Base-by-base conservation (phyloP, 352 stramenopile species). In the Globisporangium echinulatum region DNA sequence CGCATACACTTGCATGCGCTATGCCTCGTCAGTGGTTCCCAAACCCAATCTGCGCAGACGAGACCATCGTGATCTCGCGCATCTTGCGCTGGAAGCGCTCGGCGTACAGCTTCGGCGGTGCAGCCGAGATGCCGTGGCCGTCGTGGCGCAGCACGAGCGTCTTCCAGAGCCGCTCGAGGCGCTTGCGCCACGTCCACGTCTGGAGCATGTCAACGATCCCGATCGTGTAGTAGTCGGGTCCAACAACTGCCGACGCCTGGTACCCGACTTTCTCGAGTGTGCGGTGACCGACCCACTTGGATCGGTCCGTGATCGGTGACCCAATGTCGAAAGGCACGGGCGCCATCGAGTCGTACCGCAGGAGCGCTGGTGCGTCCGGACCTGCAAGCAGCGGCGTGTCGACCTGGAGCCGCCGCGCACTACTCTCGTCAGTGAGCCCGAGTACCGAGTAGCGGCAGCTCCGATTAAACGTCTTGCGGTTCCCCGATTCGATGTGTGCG, bases 131-230 rank as follows among this genome's bases (percentile, higher is more conserved):
- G 14, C 87, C 87, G 47, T 87, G 63, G 4, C 66, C 37, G 38
- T 94, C 84, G 38, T 77, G 65, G n/a, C 79, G 75, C 33, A 92
- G 61, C 10, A 96, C 59, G 54, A 84, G 67, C 33, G 85, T 88
- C 67, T 96, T 96, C 78, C 86, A 94, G 44, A 92, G 60, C 49
- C 85, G 75, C 62, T 96, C 88, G 15, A 94, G 52, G 0, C 79
- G 76, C 63, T 96, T 96, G 10, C 69, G 46, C 70, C 75, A 90
- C 42, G 87, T 96, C 85, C 85, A 96, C 33, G 82, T 91, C 64
- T 96, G 88, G 36, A 96, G 68, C 64, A 96, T 96, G 62, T 96
- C 88, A n/a, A 96, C 85, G 33, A 96, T 68, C 42, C 88, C 88
- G 42, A 96, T 67, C 37, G 88, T 96, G 61, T 96, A 96, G 53